These are phyloP conservation scores for Phytophthora melonis DNA, from an alignment of 352 stramenopile species.

Conservation along the genomic window DNA sequence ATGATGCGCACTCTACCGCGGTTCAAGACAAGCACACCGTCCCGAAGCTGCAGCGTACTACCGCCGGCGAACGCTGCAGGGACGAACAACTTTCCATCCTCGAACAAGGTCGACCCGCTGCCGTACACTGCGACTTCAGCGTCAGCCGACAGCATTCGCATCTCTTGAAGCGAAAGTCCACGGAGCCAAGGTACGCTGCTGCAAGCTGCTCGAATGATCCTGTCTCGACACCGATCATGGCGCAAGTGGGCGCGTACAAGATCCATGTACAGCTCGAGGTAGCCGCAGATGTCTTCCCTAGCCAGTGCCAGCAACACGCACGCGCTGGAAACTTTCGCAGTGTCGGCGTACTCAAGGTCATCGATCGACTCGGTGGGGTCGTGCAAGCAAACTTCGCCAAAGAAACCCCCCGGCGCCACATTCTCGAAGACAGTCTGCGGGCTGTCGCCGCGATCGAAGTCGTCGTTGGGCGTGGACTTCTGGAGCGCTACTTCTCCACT, in stretches of 20 bases:
- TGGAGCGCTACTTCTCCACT: conserved; percentile 56
- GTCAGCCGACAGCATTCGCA: conserved; percentile 56
- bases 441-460: not conserved
- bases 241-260: conserved; percentile 66
- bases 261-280: conserved; percentile 75
- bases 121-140: conserved; percentile 55
- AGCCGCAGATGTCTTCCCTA: conserved; percentile 63
- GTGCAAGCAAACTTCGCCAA: conserved; percentile 64
- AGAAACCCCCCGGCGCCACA: conserved; percentile 60
- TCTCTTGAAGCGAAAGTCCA: conserved; percentile 58
- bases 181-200: conserved; percentile 52
- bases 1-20: conserved; percentile 42
- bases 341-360: conserved; percentile 60
- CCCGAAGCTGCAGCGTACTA: conserved; percentile 26
- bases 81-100: conserved; percentile 45
- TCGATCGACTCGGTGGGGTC: conserved; percentile 20
- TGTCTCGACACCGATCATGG: conserved; percentile 62
- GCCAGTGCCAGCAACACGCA: conserved; percentile 64
- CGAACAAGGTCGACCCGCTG: conserved; percentile 52
- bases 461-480: not conserved
- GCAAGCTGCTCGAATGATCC: conserved; percentile 52
- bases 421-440: conserved; percentile 31
- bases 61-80: conserved; percentile 13
- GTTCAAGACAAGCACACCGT: conserved; percentile 45
- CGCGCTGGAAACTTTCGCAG: conserved; percentile 39